Base-by-base conservation (phyloP, 192 early-diverging fungal genomes). In the Paraglomus occultum region DNA sequence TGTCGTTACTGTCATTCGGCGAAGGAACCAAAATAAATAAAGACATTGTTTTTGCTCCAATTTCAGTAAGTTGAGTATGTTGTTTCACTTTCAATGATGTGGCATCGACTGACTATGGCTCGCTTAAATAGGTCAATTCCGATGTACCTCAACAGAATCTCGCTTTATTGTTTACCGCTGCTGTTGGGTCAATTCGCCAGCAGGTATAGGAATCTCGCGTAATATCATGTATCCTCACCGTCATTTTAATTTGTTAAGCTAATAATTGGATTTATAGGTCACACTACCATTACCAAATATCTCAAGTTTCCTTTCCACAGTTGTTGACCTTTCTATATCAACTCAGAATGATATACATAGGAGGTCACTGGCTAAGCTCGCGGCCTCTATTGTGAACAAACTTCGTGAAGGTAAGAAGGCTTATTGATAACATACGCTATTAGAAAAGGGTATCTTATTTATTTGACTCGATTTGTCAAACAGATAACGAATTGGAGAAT, bases 361-460 rank as follows among this genome's bases (percentile, higher is more conserved):
- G 7, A 77, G 80, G 43, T 76, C 86, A 8, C 69, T 86, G 15
- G 81, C 84, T 48, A 82, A 87, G 69, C 73, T 83, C 8, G 77
- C 85, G 5, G 84, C 87, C 6, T 82, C 89, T 3, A 78, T 88
- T 9, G 31, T 89, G 47, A 92, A 91, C 80, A 94, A 94, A 75
- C 80, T 74, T 38, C 71, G 71, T 52, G 69, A 78, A 54, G 71
- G 74, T 62, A 69, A 79, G 31, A 31, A 31, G 31, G 31, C 3
- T 31, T 31, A 31, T 31, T 31, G 31, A 31, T 31, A 31, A 31
- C 31, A 1, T 31, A 31, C 31, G 3, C 31, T 31, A 31, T 31
- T 31, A 31, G n/a, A n/a, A n/a, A 51, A 1, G 3, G n/a, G 51
- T 1, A n/a, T 17, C 18, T n/a, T 51, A 39, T 58, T n/a, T 58